phyloP scores from a whole-genome alignment of 495 filamentous ascomycete genomes.

The Umbilicaria muhlenbergii region DNA sequence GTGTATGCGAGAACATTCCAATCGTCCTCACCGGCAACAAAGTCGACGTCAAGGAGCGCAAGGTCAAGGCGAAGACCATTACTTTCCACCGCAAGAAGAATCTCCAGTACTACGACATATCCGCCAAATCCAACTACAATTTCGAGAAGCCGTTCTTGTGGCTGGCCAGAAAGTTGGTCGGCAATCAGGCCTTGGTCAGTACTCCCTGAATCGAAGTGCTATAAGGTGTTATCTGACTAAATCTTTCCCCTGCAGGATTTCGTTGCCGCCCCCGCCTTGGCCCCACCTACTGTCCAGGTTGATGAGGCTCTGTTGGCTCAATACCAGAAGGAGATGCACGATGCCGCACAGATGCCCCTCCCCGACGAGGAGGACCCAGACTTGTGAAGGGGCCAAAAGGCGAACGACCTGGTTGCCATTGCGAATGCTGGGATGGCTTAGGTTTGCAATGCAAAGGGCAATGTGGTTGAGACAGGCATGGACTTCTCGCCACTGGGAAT shows the following conservation, averaged over 20 bases:
- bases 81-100: slow-evolving; percentile 99
- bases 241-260: slow-evolving; percentile 57
- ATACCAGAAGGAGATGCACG: slow-evolving; percentile 80
- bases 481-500: too few species aligned
- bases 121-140: slow-evolving; percentile 99
- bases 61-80: slow-evolving; percentile 99
- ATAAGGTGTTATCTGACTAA: slow-evolving; percentile 5
- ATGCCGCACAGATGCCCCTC: slow-evolving; percentile 67
- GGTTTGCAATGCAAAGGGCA: too few species aligned
- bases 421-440: too few species aligned
- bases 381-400: slow-evolving; percentile 28
- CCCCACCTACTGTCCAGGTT: slow-evolving; percentile 80
- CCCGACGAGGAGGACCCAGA: slow-evolving; percentile 90
- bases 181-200: slow-evolving; percentile 77
- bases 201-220: background rate
- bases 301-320: slow-evolving; percentile 64
- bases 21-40: slow-evolving; percentile 99
- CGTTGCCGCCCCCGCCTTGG: slow-evolving; percentile 85
- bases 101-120: slow-evolving; percentile 99
- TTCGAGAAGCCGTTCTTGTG: slow-evolving; percentile 99
- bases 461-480: too few species aligned
- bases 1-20: slow-evolving; percentile 99
- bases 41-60: slow-evolving; percentile 99
- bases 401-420: too few species aligned
- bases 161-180: slow-evolving; percentile 96